These are phyloP conservation scores for Hyphodiscus sp. DNA, from an alignment of 2,329 filamentous ascomycete genomes.

Conservation along the genomic window DNA sequence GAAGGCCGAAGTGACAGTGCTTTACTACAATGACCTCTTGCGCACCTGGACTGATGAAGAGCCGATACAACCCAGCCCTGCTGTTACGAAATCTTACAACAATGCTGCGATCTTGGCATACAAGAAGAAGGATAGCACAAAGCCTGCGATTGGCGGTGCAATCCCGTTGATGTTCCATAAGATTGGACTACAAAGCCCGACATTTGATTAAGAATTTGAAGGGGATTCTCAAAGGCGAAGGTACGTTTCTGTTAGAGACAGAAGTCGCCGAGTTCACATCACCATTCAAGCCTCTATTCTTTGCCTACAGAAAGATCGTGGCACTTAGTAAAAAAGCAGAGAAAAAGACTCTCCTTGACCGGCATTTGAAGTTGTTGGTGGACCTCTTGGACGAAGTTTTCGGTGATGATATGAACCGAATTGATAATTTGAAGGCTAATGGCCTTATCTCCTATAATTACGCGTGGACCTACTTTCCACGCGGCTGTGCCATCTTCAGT, in stretches of 20 bases:
- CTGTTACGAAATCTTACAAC: too few relatives aligned
- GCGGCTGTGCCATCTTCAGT: conserved; percentile 34
- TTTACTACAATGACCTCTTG: too few relatives aligned
- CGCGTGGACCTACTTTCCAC: conserved; percentile 41
- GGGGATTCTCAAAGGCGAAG: conserved; percentile 38
- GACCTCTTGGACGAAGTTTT: conserved; percentile 39
- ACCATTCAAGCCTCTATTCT: conserved; percentile 39
- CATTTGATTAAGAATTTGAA: conserved; percentile 37
- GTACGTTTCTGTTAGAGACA: conserved; percentile 33
- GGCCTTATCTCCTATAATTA: conserved; percentile 36
- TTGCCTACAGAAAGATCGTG: conserved; percentile 38
- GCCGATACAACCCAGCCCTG: too few relatives aligned
- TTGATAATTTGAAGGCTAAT: conserved; percentile 31
- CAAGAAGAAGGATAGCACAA: too few relatives aligned
- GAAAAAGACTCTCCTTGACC: conserved; percentile 27
- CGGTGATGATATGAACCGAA: conserved; percentile 32
- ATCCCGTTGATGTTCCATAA: conserved; percentile 35
- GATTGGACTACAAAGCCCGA: conserved; percentile 38
- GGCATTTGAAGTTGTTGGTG: conserved; percentile 36
- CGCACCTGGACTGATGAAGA: too few relatives aligned
- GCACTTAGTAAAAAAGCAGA: conserved; percentile 27
- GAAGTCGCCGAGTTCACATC: conserved; percentile 33
- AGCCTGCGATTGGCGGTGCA: conserved; percentile 31
- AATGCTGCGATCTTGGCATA: too few relatives aligned
- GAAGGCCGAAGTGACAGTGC: too few relatives aligned